Evolutionary conservation across 2,329 filamentous ascomycete genomes (phyloP), one percentile per base, ranked within the genome.

Genomic region (Zymoseptoria ardabiliae): DNA sequence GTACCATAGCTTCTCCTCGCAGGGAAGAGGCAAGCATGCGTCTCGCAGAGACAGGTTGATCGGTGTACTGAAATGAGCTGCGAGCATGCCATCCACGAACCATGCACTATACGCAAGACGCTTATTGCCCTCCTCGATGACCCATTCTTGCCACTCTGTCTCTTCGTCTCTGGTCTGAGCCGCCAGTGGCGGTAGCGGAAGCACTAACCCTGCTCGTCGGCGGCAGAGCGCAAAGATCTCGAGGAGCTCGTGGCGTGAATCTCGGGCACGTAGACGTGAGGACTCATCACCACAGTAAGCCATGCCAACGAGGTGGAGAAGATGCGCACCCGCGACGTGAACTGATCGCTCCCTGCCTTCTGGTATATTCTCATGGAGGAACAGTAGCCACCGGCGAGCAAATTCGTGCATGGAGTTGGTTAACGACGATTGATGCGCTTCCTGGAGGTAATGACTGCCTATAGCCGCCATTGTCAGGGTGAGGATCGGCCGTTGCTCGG

Each of bases 401-500:
- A 66, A 62, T 49, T 66, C 64, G 30, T 63, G 63, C 53, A 66
- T 58, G 5, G 62, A 65, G 48, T 28, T 28, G 20, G 50, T 57
- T 5, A 65, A 57, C 17, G 28, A 48, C n/a, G 55, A 13, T 9
- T 55, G 54, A 6, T 20, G 21, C 5, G 57, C 61, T 52, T 58
- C 58, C 4, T 50, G 56, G 23, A 61, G 45, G 28, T 67, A 71
- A 41, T 63, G 68, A 20, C 68, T 66, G 9, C 70, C 72, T 2
- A 72, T 61, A 35, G 68, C 61, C 8, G 63, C 65, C n/a, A 72
- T 60, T 7, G 69, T 69, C 19, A 72, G 58, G 17, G 68, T 58
- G 9, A 71, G 61, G 9, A 69, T 56, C 60, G 63, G 67, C 11
- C 67, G 41, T 7, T 61, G 30, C 21, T 55, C 25, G 45, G 58